Evolutionary conservation across 257 asterid genomes (phyloP).

Genomic region (Solanum paucissectum): DNA sequence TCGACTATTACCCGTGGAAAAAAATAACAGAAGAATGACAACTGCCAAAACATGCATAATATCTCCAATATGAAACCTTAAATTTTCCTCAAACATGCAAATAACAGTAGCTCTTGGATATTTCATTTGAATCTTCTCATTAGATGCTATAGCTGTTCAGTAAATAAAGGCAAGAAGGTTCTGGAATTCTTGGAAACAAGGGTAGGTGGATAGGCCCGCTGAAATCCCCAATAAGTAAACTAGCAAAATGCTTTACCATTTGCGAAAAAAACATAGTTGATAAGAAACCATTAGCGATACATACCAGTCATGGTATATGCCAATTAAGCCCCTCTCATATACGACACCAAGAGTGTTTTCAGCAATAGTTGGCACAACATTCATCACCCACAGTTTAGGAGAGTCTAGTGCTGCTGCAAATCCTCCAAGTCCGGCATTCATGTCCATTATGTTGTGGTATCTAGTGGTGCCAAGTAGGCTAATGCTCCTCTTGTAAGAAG

Average conservation of each 20-base stretch:
- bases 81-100: neutral
- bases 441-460: conserved; percentile 83
- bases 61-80: neutral
- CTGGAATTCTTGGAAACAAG: neutral
- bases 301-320: conserved; percentile 95
- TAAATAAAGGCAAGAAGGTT: neutral
- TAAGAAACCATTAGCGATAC: neutral
- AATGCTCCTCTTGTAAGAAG: conserved; percentile 43
- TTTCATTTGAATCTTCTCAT: neutral
- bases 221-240: neutral
- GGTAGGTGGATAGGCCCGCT: neutral
- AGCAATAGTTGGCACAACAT: conserved; percentile 71
- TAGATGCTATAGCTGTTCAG: neutral
- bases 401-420: conserved; percentile 87
- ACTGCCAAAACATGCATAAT: neutral
- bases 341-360: conserved; percentile 56
- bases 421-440: conserved; percentile 90
- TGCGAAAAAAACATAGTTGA: neutral
- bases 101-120: neutral
- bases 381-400: conserved; percentile 85
- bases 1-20: neutral
- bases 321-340: conserved; percentile 82
- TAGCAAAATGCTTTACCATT: neutral
- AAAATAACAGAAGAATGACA: neutral
- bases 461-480: conserved; percentile 58